These are phyloP conservation scores for Crotalaria pallida DNA, from an alignment of 306 rosid species.

Conservation along the genomic window DNA sequence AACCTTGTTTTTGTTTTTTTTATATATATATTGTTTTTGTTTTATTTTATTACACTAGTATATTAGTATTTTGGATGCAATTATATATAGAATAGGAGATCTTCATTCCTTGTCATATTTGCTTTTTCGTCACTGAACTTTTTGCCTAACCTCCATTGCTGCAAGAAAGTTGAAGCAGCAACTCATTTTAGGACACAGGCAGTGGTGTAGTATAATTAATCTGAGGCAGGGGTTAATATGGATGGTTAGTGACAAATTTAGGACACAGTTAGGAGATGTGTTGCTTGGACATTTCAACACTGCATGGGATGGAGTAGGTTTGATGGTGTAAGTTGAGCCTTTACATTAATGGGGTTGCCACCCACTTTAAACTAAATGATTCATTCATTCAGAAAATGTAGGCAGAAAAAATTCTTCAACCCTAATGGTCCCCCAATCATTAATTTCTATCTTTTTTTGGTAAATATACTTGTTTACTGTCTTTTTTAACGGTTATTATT, in stretches of 20 bases:
- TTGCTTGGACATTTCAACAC: conserved; percentile 19
- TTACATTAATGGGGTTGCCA: conserved; percentile 30
- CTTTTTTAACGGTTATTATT: not conserved
- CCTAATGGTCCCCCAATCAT: conserved; percentile 26
- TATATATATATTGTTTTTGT: too few relatives aligned
- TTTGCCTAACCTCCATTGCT: conserved; percentile 31
- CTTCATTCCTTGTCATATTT: not conserved
- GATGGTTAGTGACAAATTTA: not conserved
- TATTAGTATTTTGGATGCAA: conserved; percentile 13
- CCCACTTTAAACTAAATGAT: conserved; percentile 30
- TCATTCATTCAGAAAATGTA: conserved; percentile 14
- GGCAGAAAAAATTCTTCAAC: not conserved
- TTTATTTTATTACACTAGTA: not conserved
- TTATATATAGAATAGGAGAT: not conserved
- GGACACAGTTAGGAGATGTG: not conserved
- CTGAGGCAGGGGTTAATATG: not conserved
- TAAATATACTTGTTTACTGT: not conserved
- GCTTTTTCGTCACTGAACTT: conserved; percentile 1
- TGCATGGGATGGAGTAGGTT: conserved; percentile 29
- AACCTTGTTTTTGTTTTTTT: too few relatives aligned
- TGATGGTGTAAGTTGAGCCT: conserved; percentile 29
- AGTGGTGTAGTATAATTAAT: not conserved
- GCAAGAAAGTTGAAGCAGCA: conserved; percentile 15
- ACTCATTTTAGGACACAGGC: conserved; percentile 7
- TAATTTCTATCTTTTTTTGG: not conserved